These are phyloP conservation scores for Rugiboletus extremiorientalis DNA, from an alignment of 1,284 basidiomycete genomes.

Conservation along the genomic window DNA sequence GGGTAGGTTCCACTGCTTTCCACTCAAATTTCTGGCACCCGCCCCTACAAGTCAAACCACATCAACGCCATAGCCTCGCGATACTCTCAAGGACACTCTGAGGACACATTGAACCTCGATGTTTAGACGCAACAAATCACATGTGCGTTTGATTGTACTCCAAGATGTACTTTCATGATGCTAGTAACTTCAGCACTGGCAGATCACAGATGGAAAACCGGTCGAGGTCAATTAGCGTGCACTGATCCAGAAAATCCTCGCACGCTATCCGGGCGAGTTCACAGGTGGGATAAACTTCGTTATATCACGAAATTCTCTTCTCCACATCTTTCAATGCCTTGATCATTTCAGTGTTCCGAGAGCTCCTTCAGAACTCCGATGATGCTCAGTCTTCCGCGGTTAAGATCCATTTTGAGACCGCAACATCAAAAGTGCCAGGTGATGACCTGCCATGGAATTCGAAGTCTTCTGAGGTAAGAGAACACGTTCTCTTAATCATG, in stretches of 20 bases:
- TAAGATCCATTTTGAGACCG: slow-evolving; percentile 71
- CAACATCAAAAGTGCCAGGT: no score
- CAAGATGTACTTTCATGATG: slow-evolving; percentile 53
- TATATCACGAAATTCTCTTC: neutral
- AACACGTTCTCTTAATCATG: no score
- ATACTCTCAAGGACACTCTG: neutral
- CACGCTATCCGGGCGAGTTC: slow-evolving; percentile 82
- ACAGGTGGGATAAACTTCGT: slow-evolving; percentile 39
- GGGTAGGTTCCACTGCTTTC: no score
- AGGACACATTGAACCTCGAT: neutral
- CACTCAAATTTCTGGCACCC: no score
- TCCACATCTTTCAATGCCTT: neutral
- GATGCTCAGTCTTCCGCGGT: slow-evolving; percentile 82
- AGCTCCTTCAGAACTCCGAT: slow-evolving; percentile 92
- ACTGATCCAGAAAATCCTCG: slow-evolving; percentile 89
- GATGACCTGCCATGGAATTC: no score
- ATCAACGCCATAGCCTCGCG: no score
- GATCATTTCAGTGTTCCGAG: slow-evolving; percentile 68
- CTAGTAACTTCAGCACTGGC: no score
- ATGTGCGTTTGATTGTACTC: neutral
- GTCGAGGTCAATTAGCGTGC: slow-evolving; percentile 94
- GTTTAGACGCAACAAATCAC: neutral
- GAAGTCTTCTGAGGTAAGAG: neutral
- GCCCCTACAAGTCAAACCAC: no score
- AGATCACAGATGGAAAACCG: slow-evolving; percentile 68